Conservation (phyloP, 768 basidiomycete species). For the Amanita jacksonii region DNA sequence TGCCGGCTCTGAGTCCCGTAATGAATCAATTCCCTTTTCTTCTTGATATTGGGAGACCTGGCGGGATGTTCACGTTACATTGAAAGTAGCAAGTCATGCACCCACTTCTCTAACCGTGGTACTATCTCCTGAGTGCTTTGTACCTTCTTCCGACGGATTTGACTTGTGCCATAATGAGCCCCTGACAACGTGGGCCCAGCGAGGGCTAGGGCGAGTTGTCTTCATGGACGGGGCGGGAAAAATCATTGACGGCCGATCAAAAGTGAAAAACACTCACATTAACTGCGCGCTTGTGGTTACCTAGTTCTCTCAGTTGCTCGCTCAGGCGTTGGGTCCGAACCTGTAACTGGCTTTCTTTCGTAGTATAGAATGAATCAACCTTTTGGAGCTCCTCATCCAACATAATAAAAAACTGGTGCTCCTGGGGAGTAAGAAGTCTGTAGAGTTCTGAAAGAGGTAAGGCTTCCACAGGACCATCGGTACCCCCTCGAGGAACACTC, state of each 20-base stretch:
- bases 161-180: too few species aligned
- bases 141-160: too few species aligned
- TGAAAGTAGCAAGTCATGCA: too few species aligned
- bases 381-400: conserved; percentile 79
- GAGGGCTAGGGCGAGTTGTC: too few species aligned
- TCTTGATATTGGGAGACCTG: too few species aligned
- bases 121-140: too few species aligned
- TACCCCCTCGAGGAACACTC: not conserved
- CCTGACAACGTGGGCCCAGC: too few species aligned
- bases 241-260: too few species aligned
- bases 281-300: conserved; percentile 52
- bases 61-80: too few species aligned
- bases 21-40: not conserved
- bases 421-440: conserved; percentile 45
- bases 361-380: conserved; percentile 74
- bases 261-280: conserved; percentile 44
- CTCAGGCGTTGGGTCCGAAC: conserved; percentile 38
- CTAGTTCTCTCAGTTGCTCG: conserved; percentile 66
- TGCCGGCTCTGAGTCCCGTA: not conserved
- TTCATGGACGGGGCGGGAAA: too few species aligned
- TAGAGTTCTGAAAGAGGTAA: conserved; percentile 39
- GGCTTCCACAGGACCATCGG: conserved; percentile 12
- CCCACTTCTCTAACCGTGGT: too few species aligned
- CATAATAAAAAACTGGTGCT: conserved; percentile 64
- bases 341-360: conserved; percentile 56